Evolutionary conservation across 257 asterid species (phyloP).

Genomic region (Przewalskia tangutica): DNA sequence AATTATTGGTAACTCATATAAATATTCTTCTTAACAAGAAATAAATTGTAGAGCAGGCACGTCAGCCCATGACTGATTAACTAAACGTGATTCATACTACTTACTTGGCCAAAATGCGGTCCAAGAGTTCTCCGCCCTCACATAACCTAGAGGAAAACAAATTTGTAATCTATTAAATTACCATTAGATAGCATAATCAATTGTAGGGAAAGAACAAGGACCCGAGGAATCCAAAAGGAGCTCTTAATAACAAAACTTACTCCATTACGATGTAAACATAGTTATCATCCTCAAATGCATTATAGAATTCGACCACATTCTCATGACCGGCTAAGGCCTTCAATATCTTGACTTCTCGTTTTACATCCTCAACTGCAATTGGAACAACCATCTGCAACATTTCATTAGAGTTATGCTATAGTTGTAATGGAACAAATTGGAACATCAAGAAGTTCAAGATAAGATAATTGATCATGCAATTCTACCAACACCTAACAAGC

Average conservation of each 20-base stretch:
- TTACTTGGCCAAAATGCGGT: constrained; percentile 77
- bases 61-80: not conserved
- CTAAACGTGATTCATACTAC: not conserved
- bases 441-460: not conserved
- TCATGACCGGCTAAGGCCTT: constrained; percentile 76
- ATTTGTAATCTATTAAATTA: not conserved
- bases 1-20: not conserved
- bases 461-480: not conserved
- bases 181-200: not conserved
- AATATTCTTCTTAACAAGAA: not conserved
- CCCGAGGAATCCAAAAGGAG: not conserved
- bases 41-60: not conserved
- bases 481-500: not conserved
- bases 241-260: constrained; percentile 28
- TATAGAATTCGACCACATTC: constrained; percentile 69
- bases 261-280: constrained; percentile 82
- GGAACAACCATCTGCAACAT: constrained; percentile 67
- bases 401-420: not conserved
- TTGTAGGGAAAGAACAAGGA: not conserved
- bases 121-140: constrained; percentile 83
- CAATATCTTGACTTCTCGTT: constrained; percentile 82
- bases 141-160: constrained; percentile 40
- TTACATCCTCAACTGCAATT: constrained; percentile 81
- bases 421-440: not conserved
- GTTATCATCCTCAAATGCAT: constrained; percentile 67